phyloP scores from a whole-genome alignment of 169 alveolate species.

The Plasmodium adleri region DNA sequence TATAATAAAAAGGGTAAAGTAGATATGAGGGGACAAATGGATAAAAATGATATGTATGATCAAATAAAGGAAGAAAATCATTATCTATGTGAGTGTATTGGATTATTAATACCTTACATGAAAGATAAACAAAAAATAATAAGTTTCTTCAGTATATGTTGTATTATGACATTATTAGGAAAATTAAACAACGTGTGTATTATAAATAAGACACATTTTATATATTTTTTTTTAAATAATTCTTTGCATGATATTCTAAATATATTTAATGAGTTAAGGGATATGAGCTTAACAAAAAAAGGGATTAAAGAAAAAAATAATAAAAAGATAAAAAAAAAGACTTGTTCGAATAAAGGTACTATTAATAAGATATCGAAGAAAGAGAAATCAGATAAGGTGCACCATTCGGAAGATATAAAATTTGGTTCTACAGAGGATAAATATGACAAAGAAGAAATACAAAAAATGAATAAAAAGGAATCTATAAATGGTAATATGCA shows the following conservation, averaged over 20 bases:
- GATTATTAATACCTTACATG: conserved; percentile 65
- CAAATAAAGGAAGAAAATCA: conserved; percentile 7
- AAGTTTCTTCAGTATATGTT: conserved; percentile 49
- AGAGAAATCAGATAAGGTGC: neutral
- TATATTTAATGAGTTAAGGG: neutral
- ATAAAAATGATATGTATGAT: neutral
- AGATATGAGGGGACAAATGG: neutral
- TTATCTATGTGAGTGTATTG: conserved; percentile 69
- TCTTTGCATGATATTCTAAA: conserved; percentile 40
- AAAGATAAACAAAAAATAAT: conserved; percentile 61
- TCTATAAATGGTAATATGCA: no score
- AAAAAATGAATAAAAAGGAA: conserved; percentile 10
- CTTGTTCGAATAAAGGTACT: neutral
- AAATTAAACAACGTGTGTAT: conserved; percentile 20
- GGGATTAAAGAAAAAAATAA: neutral
- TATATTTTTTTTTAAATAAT: conserved; percentile 59
- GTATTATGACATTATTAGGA: conserved; percentile 46
- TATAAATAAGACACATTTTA: conserved; percentile 37
- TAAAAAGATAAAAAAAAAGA: neutral
- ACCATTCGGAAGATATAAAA: neutral
- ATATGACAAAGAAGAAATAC: neutral
- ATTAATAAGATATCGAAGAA: neutral
- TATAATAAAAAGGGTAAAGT: neutral
- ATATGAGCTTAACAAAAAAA: neutral
- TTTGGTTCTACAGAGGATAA: neutral